Base-by-base conservation (phyloP, 208 protist genomes). In the Balamuthia mandrillaris region DNA sequence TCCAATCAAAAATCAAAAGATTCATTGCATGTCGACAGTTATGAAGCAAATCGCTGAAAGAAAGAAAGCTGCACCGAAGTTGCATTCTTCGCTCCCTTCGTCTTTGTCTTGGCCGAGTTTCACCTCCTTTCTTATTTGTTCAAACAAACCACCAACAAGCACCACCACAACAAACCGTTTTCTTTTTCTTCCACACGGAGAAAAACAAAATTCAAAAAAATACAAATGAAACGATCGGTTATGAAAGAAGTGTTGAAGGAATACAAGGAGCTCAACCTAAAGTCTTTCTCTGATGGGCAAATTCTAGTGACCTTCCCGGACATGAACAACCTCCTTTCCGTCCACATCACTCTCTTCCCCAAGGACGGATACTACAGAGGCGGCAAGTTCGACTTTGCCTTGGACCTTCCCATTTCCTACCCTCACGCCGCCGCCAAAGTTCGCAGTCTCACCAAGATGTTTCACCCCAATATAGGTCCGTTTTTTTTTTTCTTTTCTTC, bases 391-490 rank as follows among this genome's bases (percentile, higher is more conserved):
- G 10, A 5, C 63, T 72, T 72, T 41, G 33, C 7, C 16, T 33
- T 72, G 18, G 27, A 47, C 63, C 37, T 72, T 33, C 63, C 63
- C 37, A 10, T 41, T 41, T 31, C 41, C 37, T 72, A 72, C 63
- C 63, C 63, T n/a, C 37, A 72, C 37, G 6, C 63, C 63, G 37
- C 24, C 3, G 63, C 63, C 63, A 1, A 5, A 21, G 31, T 72
- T 41, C 5, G 5, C 6, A 49, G 63, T n/a, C 6, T 1, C 1
- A 72, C 63, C 10, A 39, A 39, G 10, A 72, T 72, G 18, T 72
- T 72, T 41, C 63, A 72, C 63, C 63, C 63, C 10, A 72, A 72
- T 41, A 72, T 72, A n/a, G n/a, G n/a, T n/a, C n/a, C n/a, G n/a
- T n/a, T n/a, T n/a, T n/a, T n/a, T n/a, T n/a, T n/a, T n/a, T n/a